These are phyloP conservation scores for Rhodotorula mucilaginosa DNA, from an alignment of 1,284 basidiomycete species.

Conservation along the genomic window DNA sequence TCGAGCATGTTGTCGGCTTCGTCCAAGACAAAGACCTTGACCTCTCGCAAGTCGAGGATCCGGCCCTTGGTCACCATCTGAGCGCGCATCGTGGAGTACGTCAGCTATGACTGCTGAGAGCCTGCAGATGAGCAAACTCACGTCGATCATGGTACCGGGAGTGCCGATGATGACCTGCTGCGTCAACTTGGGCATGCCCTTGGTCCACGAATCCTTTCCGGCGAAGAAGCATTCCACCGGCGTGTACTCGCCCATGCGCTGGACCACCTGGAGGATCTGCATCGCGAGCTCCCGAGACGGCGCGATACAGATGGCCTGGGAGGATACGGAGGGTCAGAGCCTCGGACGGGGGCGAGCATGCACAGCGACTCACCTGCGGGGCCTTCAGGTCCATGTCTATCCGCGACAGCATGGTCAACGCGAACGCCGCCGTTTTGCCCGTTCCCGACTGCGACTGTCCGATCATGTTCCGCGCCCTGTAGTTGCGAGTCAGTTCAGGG, in stretches of 20 bases:
- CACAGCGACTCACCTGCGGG: slow-evolving; percentile 63
- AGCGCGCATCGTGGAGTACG: background rate
- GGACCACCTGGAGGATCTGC: slow-evolving; percentile 94
- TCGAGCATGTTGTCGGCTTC: slow-evolving; percentile 99
- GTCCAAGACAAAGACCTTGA: slow-evolving; percentile 94
- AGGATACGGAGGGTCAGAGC: background rate
- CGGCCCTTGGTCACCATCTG: slow-evolving; percentile 37
- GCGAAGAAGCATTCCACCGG: slow-evolving; percentile 88
- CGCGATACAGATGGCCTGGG: slow-evolving; percentile 84
- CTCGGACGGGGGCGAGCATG: background rate
- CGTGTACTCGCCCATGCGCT: slow-evolving; percentile 93
- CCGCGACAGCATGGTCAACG: slow-evolving; percentile 93
- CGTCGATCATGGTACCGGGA: slow-evolving; percentile 89
- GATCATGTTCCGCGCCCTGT: slow-evolving; percentile 93
- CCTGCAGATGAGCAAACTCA: slow-evolving; percentile 50
- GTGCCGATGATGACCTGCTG: slow-evolving; percentile 95
- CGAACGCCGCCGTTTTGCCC: slow-evolving; percentile 98
- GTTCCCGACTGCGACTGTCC: slow-evolving; percentile 99
- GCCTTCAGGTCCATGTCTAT: slow-evolving; percentile 79
- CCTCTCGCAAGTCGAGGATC: slow-evolving; percentile 63
- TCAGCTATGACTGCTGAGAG: background rate
- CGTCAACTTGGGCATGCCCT: slow-evolving; percentile 62
- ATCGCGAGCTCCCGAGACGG: slow-evolving; percentile 95
- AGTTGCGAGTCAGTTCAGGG: background rate
- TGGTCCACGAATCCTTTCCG: slow-evolving; percentile 72